Evolutionary conservation across 139 green algal genomes (phyloP).

Genomic region (Micractinium sp.): DNA sequence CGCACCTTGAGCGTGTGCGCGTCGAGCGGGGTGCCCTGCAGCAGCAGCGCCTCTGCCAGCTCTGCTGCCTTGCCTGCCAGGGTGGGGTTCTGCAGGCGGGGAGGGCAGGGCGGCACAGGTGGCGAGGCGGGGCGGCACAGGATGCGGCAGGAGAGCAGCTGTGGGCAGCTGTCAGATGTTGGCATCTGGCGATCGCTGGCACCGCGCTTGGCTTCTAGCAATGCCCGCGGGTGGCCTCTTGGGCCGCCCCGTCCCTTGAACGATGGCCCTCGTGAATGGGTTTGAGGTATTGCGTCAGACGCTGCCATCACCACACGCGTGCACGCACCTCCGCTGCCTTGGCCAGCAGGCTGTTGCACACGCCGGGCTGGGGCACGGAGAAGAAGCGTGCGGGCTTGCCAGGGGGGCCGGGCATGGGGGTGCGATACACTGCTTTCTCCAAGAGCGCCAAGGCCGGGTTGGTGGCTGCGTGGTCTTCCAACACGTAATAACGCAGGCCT

Average conservation of each 20-base stretch:
- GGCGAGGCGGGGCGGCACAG: no score
- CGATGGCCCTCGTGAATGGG: no score
- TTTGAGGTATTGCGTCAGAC: not conserved
- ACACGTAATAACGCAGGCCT: slow-evolving; percentile 34
- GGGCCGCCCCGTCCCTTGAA: no score
- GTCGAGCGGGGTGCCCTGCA: slow-evolving; percentile 12
- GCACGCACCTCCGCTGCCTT: slow-evolving; percentile 4
- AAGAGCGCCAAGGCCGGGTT: slow-evolving; percentile 20
- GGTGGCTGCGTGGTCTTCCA: not conserved
- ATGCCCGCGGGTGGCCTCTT: no score
- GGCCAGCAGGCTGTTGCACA: slow-evolving; percentile 33
- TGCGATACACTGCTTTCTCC: not conserved
- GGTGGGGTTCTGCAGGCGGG: no score
- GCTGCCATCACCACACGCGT: not conserved
- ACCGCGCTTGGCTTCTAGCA: no score
- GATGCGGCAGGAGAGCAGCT: no score
- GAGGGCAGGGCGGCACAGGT: no score
- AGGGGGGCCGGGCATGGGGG: slow-evolving; percentile 2
- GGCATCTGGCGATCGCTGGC: no score
- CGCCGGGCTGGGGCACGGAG: slow-evolving; percentile 19
- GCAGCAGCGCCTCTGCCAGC: slow-evolving; percentile 23
- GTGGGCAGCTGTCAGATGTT: no score
- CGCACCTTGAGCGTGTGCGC: slow-evolving; percentile 19
- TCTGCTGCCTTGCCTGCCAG: slow-evolving; percentile 8
- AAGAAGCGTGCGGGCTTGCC: not conserved